phyloP scores from a whole-genome alignment of 768 basidiomycete species.

The Kwoniella europaea region DNA sequence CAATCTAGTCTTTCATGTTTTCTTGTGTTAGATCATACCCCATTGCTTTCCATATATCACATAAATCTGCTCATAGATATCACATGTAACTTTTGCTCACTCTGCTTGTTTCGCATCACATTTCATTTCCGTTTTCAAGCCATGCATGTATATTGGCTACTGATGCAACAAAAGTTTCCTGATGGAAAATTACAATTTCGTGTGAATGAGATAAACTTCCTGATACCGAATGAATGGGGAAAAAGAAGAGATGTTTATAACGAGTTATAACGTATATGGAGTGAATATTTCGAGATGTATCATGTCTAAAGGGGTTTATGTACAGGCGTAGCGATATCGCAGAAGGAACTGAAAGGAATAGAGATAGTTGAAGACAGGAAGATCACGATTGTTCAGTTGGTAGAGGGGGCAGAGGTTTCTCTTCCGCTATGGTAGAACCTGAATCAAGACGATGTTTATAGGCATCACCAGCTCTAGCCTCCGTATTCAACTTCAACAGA shows the following conservation, averaged over 20 bases:
- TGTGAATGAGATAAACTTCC: background rate
- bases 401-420: slow-evolving; percentile 22
- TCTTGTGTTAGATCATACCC: background rate
- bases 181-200: background rate
- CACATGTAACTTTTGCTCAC: background rate
- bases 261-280: background rate
- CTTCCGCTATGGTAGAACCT: background rate
- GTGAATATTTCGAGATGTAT: background rate
- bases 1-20: background rate
- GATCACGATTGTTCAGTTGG: slow-evolving; percentile 4
- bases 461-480: background rate
- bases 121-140: slow-evolving; percentile 13
- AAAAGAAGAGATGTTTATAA: background rate
- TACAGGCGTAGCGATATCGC: background rate
- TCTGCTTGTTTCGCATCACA: background rate
- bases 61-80: background rate
- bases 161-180: slow-evolving; percentile 23
- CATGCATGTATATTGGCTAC: slow-evolving; percentile 45
- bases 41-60: background rate
- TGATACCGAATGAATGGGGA: background rate
- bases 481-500: background rate
- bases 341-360: background rate
- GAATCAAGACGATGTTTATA: background rate
- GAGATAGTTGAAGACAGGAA: background rate
- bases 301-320: background rate